Evolutionary conservation across 1,139 yeast genomes (phyloP), one percentile per base, ranked within the genome.

Genomic region (Neolecta irregularis): DNA sequence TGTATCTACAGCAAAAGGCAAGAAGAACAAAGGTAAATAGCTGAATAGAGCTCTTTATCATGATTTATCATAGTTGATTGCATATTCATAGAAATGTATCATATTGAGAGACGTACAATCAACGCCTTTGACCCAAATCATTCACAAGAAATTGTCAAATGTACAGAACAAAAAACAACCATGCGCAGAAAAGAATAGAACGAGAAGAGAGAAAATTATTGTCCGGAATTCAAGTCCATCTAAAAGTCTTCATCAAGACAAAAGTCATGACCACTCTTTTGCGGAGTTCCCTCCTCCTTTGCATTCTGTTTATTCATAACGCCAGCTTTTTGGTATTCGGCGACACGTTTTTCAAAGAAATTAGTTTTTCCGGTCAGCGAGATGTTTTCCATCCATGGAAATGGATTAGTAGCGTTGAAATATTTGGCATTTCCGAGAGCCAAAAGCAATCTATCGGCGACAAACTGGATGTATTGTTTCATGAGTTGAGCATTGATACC

Each of bases 241-340:
- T 58, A 62, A 46, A 62, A 62, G 43, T 62, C 67, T 48, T 62
- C 67, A 46, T 62, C 65, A 33, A 61, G 50, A 30, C 56, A 51
- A 48, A 61, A 61, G 9, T 39, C 36, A 24, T 41, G 39, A 7
- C 38, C 41, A 22, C 40, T 46, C 23, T 38, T 26, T 21, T 30
- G 54, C 50, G 67, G 64, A 31, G 66, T 64, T n/a, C n/a, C n/a
- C n/a, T n/a, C n/a, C 46, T 65, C 67, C 30, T 53, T 59, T 30
- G 54, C 51, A 40, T 55, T 58, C 26, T 28, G 31, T 34, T 60
- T 51, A 41, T 58, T 65, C 92, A 88, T 88, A 52, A 88, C 98
- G 64, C 96, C 96, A 39, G 96, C 96, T 67, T 88, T 88, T 65
- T 88, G 95, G 65, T 91, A 91, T 61, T 91, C 99, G 42, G 93